Conservation (phyloP, 2,329 filamentous ascomycete species). For the Beauveria caledonica region DNA sequence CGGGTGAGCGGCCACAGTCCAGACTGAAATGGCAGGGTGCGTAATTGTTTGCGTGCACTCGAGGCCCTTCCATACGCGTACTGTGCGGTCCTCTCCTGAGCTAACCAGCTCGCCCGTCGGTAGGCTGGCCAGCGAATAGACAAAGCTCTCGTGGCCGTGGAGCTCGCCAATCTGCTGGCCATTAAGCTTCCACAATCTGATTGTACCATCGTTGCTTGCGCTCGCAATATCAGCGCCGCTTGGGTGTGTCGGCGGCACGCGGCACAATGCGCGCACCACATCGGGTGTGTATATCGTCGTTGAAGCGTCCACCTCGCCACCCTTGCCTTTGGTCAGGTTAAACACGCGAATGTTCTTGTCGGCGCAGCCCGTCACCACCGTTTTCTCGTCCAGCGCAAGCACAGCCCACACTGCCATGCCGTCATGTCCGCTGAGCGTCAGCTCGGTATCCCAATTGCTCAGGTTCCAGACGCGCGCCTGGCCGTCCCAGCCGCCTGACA, state of each 20-base stretch:
- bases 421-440: slow-evolving; percentile 65
- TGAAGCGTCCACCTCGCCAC: slow-evolving; percentile 41
- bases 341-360: slow-evolving; percentile 87
- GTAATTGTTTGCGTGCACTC: slow-evolving; percentile 93
- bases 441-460: slow-evolving; percentile 73
- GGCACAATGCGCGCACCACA: slow-evolving; percentile 81
- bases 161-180: slow-evolving; percentile 71
- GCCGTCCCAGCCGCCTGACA: slow-evolving; percentile 91
- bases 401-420: slow-evolving; percentile 83
- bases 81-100: slow-evolving; percentile 87
- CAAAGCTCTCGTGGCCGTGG: slow-evolving; percentile 86
- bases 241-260: slow-evolving; percentile 64
- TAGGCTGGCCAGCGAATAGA: slow-evolving; percentile 73
- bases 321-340: slow-evolving; percentile 55
- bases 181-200: slow-evolving; percentile 77
- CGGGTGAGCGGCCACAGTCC: slow-evolving; percentile 75
- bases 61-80: slow-evolving; percentile 75
- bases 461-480: slow-evolving; percentile 80
- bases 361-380: slow-evolving; percentile 83
- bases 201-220: slow-evolving; percentile 83
- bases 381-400: slow-evolving; percentile 68
- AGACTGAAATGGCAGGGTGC: slow-evolving; percentile 93
- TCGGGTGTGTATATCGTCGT: slow-evolving; percentile 61
- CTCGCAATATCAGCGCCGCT: slow-evolving; percentile 90
- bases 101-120: slow-evolving; percentile 85